Percentiles rank a stretch among this genome's conserved stretches.
Evolutionary conservation across 768 basidiomycete genomes (phyloP).

Genomic region (Hydnum rufescens): DNA sequence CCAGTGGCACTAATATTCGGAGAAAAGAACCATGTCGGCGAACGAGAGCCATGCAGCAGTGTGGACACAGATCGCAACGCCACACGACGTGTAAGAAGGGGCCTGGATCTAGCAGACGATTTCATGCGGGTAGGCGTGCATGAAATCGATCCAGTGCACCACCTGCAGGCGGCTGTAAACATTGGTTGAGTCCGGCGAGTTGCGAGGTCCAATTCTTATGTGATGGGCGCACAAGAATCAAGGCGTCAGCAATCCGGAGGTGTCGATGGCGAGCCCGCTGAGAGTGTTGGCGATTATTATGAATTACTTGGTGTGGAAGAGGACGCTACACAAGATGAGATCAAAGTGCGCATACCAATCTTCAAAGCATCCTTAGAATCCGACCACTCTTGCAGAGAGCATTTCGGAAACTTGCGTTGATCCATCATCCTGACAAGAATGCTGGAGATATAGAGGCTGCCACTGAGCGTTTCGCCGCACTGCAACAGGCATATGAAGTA

Average conservation of each 20-base stretch:
- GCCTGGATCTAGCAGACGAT: too few relatives aligned
- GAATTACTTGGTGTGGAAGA: constrained; percentile 63
- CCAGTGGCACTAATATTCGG: neutral
- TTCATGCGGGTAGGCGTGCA: too few relatives aligned
- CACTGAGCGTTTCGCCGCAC: constrained; percentile 63
- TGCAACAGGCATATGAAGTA: constrained; percentile 96
- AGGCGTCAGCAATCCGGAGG: constrained; percentile 20
- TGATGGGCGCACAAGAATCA: constrained; percentile 57
- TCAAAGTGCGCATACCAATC: constrained; percentile 20
- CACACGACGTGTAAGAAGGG: too few relatives aligned
- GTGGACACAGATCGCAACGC: too few relatives aligned
- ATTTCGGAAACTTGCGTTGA: constrained; percentile 13
- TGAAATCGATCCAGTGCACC: too few relatives aligned
- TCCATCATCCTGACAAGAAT: constrained; percentile 31
- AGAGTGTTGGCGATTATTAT: constrained; percentile 47
- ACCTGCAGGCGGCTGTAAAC: too few relatives aligned
- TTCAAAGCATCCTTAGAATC: neutral
- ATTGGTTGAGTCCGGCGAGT: too few relatives aligned
- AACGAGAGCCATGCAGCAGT: too few relatives aligned
- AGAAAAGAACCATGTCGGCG: neutral
- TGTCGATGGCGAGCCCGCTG: constrained; percentile 12
- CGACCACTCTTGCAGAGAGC: constrained; percentile 8
- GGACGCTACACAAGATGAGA: constrained; percentile 68
- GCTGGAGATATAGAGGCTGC: constrained; percentile 63
- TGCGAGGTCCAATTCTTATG: too few relatives aligned